phyloP scores from a whole-genome alignment of 495 filamentous ascomycete species.

The Hypoxylon cercidicola region DNA sequence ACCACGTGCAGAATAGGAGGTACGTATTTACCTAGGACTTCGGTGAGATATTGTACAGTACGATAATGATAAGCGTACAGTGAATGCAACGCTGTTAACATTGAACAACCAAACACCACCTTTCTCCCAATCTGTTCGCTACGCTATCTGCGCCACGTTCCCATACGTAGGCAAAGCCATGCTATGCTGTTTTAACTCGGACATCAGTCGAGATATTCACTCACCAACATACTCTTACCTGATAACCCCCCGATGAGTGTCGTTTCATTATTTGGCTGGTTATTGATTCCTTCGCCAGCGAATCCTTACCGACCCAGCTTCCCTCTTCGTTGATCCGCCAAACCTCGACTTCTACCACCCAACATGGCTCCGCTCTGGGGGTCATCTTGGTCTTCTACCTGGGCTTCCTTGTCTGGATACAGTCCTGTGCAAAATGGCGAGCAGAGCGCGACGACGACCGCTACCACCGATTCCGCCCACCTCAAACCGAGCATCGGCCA shows the following conservation, averaged over 20 bases:
- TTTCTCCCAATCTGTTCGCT: background rate
- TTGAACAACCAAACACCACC: background rate
- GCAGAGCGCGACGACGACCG: slow-evolving; percentile 18
- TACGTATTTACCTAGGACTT: too few relatives aligned
- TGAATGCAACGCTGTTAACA: background rate
- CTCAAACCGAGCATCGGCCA: slow-evolving; percentile 47
- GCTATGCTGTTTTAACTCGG: too few relatives aligned
- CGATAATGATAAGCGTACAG: too few relatives aligned
- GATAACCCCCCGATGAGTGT: slow-evolving; percentile 17
- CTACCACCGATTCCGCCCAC: slow-evolving; percentile 34
- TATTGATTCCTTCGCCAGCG: slow-evolving; percentile 34
- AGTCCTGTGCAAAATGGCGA: slow-evolving; percentile 40
- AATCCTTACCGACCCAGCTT: slow-evolving; percentile 35
- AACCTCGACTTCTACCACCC: background rate
- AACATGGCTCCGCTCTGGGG: slow-evolving; percentile 47
- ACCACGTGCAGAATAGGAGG: too few relatives aligned
- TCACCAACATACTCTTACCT: slow-evolving; percentile 7
- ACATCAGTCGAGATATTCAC: background rate
- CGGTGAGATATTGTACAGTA: too few relatives aligned
- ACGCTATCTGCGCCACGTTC: slow-evolving; percentile 23
- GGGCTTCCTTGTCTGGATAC: slow-evolving; percentile 42
- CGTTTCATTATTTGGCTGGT: slow-evolving; percentile 26
- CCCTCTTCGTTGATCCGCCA: slow-evolving; percentile 13
- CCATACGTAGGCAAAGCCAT: background rate
- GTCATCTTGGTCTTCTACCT: slow-evolving; percentile 44